Evolutionary conservation across 176 grass and related monocot species (phyloP), one percentile per base, ranked within the genome.

Genomic region (Pontederia crassipes): DNA sequence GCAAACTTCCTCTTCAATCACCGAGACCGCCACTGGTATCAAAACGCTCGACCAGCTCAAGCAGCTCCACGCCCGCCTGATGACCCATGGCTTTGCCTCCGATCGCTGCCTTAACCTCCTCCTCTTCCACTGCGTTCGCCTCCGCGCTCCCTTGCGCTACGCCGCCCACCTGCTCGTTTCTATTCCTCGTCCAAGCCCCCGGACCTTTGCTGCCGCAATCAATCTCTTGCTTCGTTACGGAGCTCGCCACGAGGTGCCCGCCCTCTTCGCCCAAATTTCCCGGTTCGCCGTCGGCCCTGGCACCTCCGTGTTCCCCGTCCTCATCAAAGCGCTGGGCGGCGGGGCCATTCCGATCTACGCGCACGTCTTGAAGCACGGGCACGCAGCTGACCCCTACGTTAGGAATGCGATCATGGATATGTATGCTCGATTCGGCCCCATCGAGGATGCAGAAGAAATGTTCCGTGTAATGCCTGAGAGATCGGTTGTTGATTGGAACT

Each of bases 401-500:
- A 9, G 57, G 12, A 72, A 72, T 32, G 69, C 69, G 14, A 15
- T 72, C 47, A 17, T 72, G 69, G 52, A 50, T 11, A 52, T 2
- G 17, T 72, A 61, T 11, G 57, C 57, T 10, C 26, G 40, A 17
- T 20, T 15, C 18, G 69, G 69, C 24, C 27, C 57, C 17, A 35
- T 61, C 9, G 48, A 72, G 57, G 10, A 28, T 8, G 57, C 69
- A 0, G 48, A 59, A 14, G 52, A 17, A 3, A 16, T 72, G 69
- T 61, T 72, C 48, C 48, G 61, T 52, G 69, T 52, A 61, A 72
- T 72, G 69, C 47, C 56, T 4, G 57, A 51, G 26, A 72, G 58
- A 61, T 26, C 15, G 9, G 24, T 52, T 17, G 47, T n/a, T 2
- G 69, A 72, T 49, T 72, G 69, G 69, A 72, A 72, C 57, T 59